Conservation (phyloP, 176 grass and related monocot genomes). For the Cymbopogon citratus region DNA sequence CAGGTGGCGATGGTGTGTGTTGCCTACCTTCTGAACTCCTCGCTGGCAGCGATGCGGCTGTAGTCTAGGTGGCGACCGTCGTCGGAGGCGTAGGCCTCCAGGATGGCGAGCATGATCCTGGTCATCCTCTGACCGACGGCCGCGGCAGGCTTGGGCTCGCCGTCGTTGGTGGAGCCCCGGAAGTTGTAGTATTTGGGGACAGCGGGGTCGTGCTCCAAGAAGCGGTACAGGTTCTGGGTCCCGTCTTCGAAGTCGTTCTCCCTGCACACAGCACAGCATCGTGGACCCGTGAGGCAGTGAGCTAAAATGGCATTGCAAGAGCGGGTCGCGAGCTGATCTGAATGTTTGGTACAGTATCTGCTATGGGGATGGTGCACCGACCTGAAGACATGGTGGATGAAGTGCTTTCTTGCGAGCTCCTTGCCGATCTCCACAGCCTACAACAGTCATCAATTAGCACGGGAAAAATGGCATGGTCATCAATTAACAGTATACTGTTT, state of each 20-base stretch:
- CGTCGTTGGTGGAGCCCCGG: slow-evolving; percentile 62
- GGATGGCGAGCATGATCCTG: slow-evolving; percentile 82
- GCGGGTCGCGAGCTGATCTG: too few relatives aligned
- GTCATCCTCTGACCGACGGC: slow-evolving; percentile 55
- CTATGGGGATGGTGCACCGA: too few relatives aligned
- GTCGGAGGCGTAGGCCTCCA: slow-evolving; percentile 87
- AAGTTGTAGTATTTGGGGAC: slow-evolving; percentile 75
- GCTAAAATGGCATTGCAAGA: too few relatives aligned
- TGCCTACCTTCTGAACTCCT: slow-evolving; percentile 79
- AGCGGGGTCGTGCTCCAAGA: slow-evolving; percentile 79
- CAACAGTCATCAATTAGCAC: too few relatives aligned
- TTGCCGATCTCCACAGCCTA: too few relatives aligned
- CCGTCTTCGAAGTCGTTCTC: slow-evolving; percentile 90
- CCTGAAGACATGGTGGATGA: too few relatives aligned
- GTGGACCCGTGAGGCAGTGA: too few relatives aligned
- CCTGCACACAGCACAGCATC: slow-evolving; percentile 23
- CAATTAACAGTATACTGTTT: too few relatives aligned
- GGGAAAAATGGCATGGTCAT: too few relatives aligned
- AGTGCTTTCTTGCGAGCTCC: too few relatives aligned
- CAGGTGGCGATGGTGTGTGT: too few relatives aligned
- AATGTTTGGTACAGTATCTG: too few relatives aligned
- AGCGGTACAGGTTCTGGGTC: slow-evolving; percentile 72
- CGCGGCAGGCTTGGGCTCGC: slow-evolving; percentile 51
- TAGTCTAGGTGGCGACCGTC: slow-evolving; percentile 65
- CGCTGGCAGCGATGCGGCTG: slow-evolving; percentile 61